Base-by-base conservation (phyloP, 2,329 filamentous ascomycete species). In the Fusarium guadeloupense region DNA sequence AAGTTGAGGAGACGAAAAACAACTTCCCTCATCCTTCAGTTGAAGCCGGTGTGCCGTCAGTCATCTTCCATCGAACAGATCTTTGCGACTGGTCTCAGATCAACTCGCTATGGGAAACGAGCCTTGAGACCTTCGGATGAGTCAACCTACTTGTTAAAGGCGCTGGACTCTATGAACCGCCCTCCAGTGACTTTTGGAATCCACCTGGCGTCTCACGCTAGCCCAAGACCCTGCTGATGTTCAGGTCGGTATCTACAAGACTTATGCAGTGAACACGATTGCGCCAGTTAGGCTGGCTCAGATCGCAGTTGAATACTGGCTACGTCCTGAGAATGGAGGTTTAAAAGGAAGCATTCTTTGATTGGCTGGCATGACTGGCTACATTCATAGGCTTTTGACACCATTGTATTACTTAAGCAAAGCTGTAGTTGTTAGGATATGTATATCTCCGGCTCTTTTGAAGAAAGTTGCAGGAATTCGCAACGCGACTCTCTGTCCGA, bases 121-220 rank as follows among this genome's bases (percentile, higher is more conserved):
- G 85, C 0, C 34, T 85, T 0, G 66, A 76, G 13, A 67, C 69
- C 1, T 88, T 83, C 57, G 83, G 82, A 0, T 74, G 81, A 10
- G 66, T 89, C 3, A 83, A 89, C 62, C 84, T 89, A 34, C 72
- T 89, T 1, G 76, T 88, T 12, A 89, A 88, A 64, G 83, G 83
- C 46, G 86, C 89, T 4, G 87, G 87, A 0, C 74, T 88, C 10
- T 73, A 69, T 13, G 72, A 74, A 45, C 68, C 72, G 3, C 67
- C 68, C 3, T 62, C 41, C 3, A 67, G 54, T 8, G 48, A 59
- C 8, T 74, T 74, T 44, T 74, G 70, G 70, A 54, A 67, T 19
- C 52, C 66, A 0, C 71, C 69, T 0, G 71, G 70, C 4, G 58
- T 70, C 7, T 66, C 60, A 0, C 38, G 66, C 39, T 64, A 1